Evolutionary conservation across 331 rosid genomes (phyloP).

Genomic region (Cydonia oblonga): DNA sequence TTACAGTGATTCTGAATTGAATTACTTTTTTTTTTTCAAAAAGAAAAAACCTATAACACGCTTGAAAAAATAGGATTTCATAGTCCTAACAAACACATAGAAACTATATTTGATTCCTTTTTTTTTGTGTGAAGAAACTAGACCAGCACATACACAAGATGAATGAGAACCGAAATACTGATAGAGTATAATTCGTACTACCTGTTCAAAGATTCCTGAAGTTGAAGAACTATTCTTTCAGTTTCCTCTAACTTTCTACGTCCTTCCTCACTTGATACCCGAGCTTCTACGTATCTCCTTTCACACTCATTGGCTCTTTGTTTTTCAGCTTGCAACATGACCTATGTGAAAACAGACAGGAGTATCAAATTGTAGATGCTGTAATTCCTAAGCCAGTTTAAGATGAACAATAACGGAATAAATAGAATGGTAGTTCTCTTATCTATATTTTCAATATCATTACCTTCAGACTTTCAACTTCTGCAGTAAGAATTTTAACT

Average conservation of each 20-base stretch:
- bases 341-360: slow-evolving; percentile 22
- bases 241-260: slow-evolving; percentile 55
- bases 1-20: background rate
- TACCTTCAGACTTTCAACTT: slow-evolving; percentile 48
- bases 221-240: slow-evolving; percentile 62
- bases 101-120: background rate
- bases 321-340: slow-evolving; percentile 49
- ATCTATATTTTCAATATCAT: background rate
- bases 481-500: slow-evolving; percentile 1
- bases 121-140: background rate
- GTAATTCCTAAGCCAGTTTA: background rate
- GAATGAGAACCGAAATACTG: slow-evolving; percentile 6
- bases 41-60: background rate
- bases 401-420: background rate
- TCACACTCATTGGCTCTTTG: slow-evolving; percentile 60
- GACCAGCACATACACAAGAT: background rate
- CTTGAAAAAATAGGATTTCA: background rate
- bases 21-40: background rate
- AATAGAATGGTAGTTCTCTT: background rate
- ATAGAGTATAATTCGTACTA: slow-evolving; percentile 27
- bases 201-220: slow-evolving; percentile 86
- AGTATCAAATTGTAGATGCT: background rate
- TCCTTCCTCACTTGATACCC: slow-evolving; percentile 46
- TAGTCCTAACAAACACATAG: background rate
- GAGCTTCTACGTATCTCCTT: slow-evolving; percentile 52